These are phyloP conservation scores for Cupressus sempervirens DNA, from an alignment of 75 land plant genomes.

Conservation along the genomic window DNA sequence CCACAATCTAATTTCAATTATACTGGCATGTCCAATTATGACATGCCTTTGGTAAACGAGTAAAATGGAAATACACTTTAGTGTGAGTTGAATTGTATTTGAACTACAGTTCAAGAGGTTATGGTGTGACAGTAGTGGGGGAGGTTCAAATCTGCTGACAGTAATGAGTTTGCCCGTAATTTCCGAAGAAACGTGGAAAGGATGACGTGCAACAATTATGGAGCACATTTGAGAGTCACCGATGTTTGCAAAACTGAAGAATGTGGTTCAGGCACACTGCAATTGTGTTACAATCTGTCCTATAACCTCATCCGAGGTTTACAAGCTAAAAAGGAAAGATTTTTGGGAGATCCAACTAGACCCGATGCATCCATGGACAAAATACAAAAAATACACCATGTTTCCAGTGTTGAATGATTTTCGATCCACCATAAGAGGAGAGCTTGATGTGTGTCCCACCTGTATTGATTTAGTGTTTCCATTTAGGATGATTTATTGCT, in stretches of 20 bases:
- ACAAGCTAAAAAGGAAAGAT: neutral
- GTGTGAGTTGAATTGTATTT: neutral
- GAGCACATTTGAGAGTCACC: too few species aligned
- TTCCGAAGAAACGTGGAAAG: neutral
- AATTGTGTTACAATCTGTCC: neutral
- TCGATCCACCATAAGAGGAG: neutral
- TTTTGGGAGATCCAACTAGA: neutral
- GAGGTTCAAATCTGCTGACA: neutral
- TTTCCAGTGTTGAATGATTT: neutral
- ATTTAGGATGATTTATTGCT: neutral
- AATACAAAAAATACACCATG: neutral
- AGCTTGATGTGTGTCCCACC: neutral
- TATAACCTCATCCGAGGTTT: neutral
- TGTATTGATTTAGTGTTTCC: neutral
- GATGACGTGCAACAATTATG: too few species aligned
- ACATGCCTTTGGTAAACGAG: neutral
- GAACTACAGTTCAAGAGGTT: neutral
- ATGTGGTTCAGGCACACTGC: neutral
- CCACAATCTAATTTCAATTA: neutral
- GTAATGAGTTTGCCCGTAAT: too few species aligned
- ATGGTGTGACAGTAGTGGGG: neutral
- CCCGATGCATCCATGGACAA: neutral
- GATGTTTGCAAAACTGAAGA: neutral
- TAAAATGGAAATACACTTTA: neutral
- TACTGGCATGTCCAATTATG: neutral